Base-by-base conservation (phyloP, 441 rosid species). In the Euphorbia schlechtendalii region DNA sequence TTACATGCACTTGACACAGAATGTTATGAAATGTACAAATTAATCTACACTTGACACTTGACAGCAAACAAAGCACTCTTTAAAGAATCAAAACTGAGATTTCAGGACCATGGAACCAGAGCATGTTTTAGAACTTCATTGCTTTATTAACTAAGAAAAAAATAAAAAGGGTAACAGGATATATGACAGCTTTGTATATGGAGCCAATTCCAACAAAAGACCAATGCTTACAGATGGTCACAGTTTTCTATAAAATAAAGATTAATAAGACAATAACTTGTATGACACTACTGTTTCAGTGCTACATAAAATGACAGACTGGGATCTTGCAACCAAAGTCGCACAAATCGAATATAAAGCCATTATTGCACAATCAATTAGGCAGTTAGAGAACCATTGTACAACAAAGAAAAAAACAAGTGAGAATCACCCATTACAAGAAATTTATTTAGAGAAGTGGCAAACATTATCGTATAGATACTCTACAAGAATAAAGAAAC, bases 21-120 rank as follows among this genome's bases (percentile, higher is more conserved):
- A 66, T 28, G 24, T 59, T 59, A 45, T 4, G 12, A 56, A 25
- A 59, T 18, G 12, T 24, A 53, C 17, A 68, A 64, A 20, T 8
- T 61, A 40, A 49, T 59, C 20, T 10, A n/a, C n/a, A n/a, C n/a
- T n/a, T n/a, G 7, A 52, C 59, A 32, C 49, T 43, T 52, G 17
- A 48, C 15, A 30, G 10, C 32, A n/a, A 48, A 5, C 5, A 48
- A 8, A 8, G 52, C 52, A 48, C 52, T 21, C 20, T 48, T 17
- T 3, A 15, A 15, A 18, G 52, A 18, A 48, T 18, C 1, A n/a
- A 48, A 41, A 11, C 14, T 11, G 12, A 11, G 41, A 3, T 38
- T 5, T 8, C 5, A 41, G 15, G 15, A 2, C 34, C 34, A 32
- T 32, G 34, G 6, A 32, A 6, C n/a, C n/a, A n/a, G n/a, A n/a